Conservation (phyloP, 768 basidiomycete species). For the Tylopilus sp. region DNA sequence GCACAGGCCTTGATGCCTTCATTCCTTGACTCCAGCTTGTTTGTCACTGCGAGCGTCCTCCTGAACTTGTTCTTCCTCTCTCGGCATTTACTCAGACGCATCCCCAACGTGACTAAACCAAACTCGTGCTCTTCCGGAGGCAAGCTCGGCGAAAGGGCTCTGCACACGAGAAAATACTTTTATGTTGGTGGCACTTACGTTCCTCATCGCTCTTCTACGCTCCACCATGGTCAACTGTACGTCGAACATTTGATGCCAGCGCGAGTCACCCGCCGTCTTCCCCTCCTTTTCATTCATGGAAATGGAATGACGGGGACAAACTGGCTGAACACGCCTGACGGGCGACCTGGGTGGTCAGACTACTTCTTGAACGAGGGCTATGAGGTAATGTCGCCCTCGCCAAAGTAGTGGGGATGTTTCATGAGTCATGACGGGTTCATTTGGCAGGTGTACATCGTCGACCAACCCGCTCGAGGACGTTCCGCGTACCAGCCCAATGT, state of each 20-base stretch:
- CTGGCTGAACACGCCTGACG: conserved; percentile 53
- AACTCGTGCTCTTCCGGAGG: not conserved
- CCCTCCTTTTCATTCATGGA: conserved; percentile 48
- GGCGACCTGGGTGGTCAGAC: conserved; percentile 54
- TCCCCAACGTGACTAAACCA: not conserved
- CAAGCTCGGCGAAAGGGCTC: conserved; percentile 33
- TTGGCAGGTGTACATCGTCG: conserved; percentile 43
- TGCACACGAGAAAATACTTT: conserved; percentile 46
- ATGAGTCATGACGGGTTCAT: not conserved
- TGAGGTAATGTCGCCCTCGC: conserved; percentile 33
- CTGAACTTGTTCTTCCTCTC: conserved; percentile 20
- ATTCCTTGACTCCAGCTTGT: conserved; percentile 2
- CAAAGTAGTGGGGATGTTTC: not conserved
- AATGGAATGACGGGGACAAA: conserved; percentile 51
- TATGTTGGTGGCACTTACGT: conserved; percentile 46
- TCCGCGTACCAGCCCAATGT: conserved; percentile 40
- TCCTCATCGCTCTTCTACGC: conserved; percentile 32
- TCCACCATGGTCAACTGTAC: conserved; percentile 48
- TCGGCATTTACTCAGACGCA: not conserved
- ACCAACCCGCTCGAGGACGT: conserved; percentile 45
- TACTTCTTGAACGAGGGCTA: conserved; percentile 49
- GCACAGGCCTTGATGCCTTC: conserved; percentile 15
- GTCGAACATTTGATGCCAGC: conserved; percentile 48
- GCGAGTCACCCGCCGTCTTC: conserved; percentile 35
- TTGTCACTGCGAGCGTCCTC: conserved; percentile 13